Evolutionary conservation across 768 basidiomycete species (phyloP).

Genomic region (Rickenella mellea): DNA sequence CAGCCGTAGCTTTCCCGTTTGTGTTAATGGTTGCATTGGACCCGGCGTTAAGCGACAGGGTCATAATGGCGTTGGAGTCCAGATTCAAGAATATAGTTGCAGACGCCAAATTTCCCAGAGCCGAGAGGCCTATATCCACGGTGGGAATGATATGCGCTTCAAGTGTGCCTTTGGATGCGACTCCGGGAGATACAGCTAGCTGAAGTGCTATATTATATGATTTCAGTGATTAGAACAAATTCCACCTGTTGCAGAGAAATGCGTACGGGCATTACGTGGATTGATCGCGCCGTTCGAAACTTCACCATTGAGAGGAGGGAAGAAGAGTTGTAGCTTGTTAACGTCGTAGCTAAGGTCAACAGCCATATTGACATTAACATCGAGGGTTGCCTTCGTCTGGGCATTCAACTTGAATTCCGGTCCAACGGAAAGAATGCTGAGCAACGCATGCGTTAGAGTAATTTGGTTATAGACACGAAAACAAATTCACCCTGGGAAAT

Average conservation of each 20-base stretch:
- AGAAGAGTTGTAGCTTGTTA: background rate
- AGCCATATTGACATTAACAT: slow-evolving; percentile 27
- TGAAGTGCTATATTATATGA: slow-evolving; percentile 34
- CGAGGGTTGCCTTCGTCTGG: slow-evolving; percentile 24
- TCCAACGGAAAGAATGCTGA: slow-evolving; percentile 37
- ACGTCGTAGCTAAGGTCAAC: background rate
- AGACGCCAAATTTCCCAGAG: slow-evolving; percentile 22
- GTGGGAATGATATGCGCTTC: slow-evolving; percentile 40
- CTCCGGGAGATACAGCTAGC: slow-evolving; percentile 31
- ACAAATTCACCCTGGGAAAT: slow-evolving; percentile 42
- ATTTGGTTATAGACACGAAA: slow-evolving; percentile 2
- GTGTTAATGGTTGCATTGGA: background rate
- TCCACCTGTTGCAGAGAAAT: no score
- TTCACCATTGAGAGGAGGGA: background rate
- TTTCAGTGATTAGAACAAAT: no score
- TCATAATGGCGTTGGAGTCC: slow-evolving; percentile 19
- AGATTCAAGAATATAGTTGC: slow-evolving; percentile 33
- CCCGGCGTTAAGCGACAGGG: slow-evolving; percentile 16
- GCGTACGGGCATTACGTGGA: background rate
- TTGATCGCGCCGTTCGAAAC: background rate
- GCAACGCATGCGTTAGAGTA: no score
- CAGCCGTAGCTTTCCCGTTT: slow-evolving; percentile 1
- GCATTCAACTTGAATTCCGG: slow-evolving; percentile 14
- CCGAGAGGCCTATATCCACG: slow-evolving; percentile 2
- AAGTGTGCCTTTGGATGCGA: slow-evolving; percentile 30